Base-by-base conservation (phyloP, 805 yeast genomes). In the Yamadazyma akitaensis region DNA sequence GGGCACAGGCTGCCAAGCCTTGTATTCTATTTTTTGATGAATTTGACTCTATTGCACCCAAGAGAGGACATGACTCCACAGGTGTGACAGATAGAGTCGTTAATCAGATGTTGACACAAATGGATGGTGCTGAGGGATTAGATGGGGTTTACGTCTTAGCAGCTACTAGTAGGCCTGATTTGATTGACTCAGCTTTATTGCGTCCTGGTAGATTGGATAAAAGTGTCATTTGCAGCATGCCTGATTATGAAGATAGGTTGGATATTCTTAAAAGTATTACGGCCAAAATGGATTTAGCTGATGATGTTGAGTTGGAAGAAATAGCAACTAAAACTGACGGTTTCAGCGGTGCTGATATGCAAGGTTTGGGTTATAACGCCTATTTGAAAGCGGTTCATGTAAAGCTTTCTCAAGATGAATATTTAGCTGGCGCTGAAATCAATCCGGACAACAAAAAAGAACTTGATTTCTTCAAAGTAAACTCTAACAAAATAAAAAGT, bases 91-190 rank as follows among this genome's bases (percentile, higher is more conserved):
- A 94, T 63, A 77, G 99, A 56, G 97, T 94, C 35, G 99, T 94
- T 21, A 94, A 94, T 66, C 99, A 94, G 62, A 80, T 94, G 81
- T 77, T 94, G 57, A 94, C 99, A 0, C 97, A 94, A 62, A 91
- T 94, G 96, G 99, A 94, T 65, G 99, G 99, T 69, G 98, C 98
- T 0, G 98, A 94, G 64, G 97, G 98, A 0, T 72, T 91, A 25
- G 97, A 91, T 57, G 97, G 98, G 2, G 98, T 94, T 2, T 92
- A 94, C 61, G 96, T 94, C 0, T 72, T 94, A 21, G 98, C 98
- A 0, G 99, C 98, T 1, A 94, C 98, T 0, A 84, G 94, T 56
- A 76, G 99, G 57, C 99, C 99, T 0, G 99, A 94, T 59, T 75
- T 94, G 55, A 91, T 94, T 53, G 99, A 94, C 63, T 85, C 96